These are phyloP conservation scores for Fomitopsis betulina DNA, from an alignment of 1,284 basidiomycete species.

Conservation along the genomic window DNA sequence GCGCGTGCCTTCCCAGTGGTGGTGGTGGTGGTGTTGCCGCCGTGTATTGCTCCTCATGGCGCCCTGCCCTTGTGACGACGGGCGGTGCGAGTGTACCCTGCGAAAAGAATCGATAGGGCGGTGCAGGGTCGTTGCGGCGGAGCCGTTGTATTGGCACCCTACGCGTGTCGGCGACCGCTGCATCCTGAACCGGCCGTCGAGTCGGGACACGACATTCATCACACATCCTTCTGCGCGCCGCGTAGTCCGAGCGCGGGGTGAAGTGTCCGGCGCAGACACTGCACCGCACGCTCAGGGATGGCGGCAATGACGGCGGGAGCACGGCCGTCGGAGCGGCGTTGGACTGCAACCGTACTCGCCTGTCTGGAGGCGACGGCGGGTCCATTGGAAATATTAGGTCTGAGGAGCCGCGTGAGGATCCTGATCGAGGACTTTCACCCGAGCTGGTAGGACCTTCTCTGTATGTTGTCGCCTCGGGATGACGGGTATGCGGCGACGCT, in stretches of 20 bases:
- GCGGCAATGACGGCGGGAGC: neutral
- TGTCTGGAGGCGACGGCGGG: neutral
- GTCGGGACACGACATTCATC: neutral
- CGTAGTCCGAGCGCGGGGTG: neutral
- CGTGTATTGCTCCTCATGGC: neutral
- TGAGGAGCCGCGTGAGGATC: slow-evolving; percentile 1
- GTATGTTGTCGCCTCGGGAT: neutral
- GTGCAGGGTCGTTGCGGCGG: neutral
- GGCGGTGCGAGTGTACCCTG: neutral
- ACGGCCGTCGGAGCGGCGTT: neutral
- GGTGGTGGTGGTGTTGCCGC: neutral
- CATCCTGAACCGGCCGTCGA: neutral
- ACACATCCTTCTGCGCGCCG: neutral
- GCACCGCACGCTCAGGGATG: neutral
- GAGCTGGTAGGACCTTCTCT: neutral
- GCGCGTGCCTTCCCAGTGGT: neutral
- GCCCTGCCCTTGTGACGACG: neutral
- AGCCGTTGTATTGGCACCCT: neutral
- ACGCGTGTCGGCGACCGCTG: neutral
- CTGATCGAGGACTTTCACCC: neutral
- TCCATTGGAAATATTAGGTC: slow-evolving; percentile 17
- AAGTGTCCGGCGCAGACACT: neutral
- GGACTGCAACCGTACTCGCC: neutral
- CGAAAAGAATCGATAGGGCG: neutral
- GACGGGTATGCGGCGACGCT: neutral